Percentiles rank a stretch among this genome's conserved stretches.
Evolutionary conservation across 768 basidiomycete genomes (phyloP).

Genomic region (Myochromella boudieri): DNA sequence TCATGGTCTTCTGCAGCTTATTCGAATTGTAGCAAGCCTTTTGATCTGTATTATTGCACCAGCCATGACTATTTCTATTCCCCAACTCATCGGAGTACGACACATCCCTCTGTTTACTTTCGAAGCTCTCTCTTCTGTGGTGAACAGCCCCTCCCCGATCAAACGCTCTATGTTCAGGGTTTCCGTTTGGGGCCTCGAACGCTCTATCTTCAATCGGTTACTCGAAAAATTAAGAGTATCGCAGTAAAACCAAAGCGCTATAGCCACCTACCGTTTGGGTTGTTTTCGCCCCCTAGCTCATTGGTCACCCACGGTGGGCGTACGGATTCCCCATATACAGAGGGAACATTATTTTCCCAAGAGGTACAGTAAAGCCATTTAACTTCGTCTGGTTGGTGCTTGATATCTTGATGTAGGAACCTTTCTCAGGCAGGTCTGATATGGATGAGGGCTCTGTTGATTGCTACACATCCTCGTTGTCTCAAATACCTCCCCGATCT

Average conservation of each 20-base stretch:
- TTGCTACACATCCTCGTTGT: neutral
- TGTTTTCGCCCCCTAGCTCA: neutral
- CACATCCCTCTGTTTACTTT: slow-evolving; percentile 1
- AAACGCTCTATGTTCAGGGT: slow-evolving; percentile 16
- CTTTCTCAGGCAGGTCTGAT: no score
- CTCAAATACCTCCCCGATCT: no score
- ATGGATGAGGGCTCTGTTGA: no score
- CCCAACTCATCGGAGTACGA: slow-evolving; percentile 9
- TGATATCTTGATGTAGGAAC: no score
- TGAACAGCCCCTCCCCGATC: slow-evolving; percentile 8
- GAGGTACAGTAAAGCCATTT: neutral
- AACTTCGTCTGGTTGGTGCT: neutral
- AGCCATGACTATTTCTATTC: no score
- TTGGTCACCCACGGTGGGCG: neutral
- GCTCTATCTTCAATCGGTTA: slow-evolving; percentile 4
- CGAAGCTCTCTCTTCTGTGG: neutral
- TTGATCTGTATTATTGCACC: slow-evolving; percentile 13
- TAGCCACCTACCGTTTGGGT: no score
- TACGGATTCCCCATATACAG: no score
- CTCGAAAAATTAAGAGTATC: slow-evolving; percentile 5
- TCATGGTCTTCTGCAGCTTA: slow-evolving; percentile 20
- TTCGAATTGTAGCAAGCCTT: slow-evolving; percentile 11
- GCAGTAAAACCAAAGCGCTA: no score
- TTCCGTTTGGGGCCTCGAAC: slow-evolving; percentile 10
- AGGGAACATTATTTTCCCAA: neutral